phyloP scores from a whole-genome alignment of 345 rosid species.

The Aurinia saxatilis region DNA sequence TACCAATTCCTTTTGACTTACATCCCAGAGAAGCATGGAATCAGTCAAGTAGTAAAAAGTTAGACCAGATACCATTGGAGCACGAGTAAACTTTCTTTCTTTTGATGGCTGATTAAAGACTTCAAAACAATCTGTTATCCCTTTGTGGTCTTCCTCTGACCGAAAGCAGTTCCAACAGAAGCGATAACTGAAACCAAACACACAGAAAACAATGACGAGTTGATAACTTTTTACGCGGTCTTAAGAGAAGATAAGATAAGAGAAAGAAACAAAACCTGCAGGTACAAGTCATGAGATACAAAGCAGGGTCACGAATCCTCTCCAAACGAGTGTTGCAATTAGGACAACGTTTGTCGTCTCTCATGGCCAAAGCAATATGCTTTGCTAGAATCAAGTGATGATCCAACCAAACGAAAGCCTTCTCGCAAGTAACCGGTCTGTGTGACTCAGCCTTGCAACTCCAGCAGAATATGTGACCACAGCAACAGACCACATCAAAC shows the following conservation, averaged over 20 bases:
- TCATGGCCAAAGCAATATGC: neutral
- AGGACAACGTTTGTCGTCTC: constrained; percentile 8
- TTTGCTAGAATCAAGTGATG: neutral
- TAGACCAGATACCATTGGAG: neutral
- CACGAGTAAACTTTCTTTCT: neutral
- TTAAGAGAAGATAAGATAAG: neutral
- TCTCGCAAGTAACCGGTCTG: constrained; percentile 11
- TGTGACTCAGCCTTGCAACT: constrained; percentile 10
- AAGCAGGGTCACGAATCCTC: neutral
- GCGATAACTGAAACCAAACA: neutral
- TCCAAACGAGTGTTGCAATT: neutral
- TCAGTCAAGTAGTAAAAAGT: neutral
- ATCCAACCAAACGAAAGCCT: constrained; percentile 9
- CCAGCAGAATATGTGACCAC: constrained; percentile 19
- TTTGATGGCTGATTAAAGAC: too few relatives aligned
- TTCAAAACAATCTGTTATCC: neutral
- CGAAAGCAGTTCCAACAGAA: constrained; percentile 12
- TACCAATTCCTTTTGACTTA: neutral
- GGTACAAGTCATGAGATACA: neutral
- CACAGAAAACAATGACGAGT: neutral
- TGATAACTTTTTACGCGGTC: neutral
- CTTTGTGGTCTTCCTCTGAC: neutral
- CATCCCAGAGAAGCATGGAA: neutral
- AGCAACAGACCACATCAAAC: constrained; percentile 8
- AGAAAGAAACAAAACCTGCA: constrained; percentile 13